Evolutionary conservation across 768 basidiomycete genomes (phyloP), one percentile per base, ranked within the genome.

Genomic region (Exidia glandulosa): DNA sequence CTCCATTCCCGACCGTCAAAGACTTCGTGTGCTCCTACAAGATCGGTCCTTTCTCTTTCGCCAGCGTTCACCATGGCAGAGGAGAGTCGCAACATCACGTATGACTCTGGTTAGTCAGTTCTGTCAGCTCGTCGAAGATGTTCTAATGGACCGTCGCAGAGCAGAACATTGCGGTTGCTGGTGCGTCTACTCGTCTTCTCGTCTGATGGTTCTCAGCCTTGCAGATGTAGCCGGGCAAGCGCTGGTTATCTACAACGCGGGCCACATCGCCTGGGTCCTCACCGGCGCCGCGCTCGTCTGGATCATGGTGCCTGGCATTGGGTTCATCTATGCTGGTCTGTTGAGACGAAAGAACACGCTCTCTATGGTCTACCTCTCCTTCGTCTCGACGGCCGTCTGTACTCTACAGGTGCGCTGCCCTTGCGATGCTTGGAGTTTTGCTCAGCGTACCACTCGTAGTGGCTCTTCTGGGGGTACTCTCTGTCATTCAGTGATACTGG

Each of bases 401-500:
- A 41, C 45, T 33, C 63, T 64, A 12, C 59, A 69, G 48, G 63
- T 69, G 19, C 59, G 74, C 31, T 66, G 71, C 58, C 68, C 66
- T 10, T 59, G 64, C 12, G n/a, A 23, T 60, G 62, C 29, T 56
- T 9, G 64, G 33, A 74, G 71, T 70, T 0, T 23, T 57, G 70
- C 0, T 10, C 60, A 65, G 9, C 72, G 69, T 0, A 27, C 70
- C 0, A 64, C 63, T 64, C 89, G 70, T 86, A 88, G 66, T 90
- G 88, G 88, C 90, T 80, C 69, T 77, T 85, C 72, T 86, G 85
- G 84, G 86, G 86, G 70, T 94, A 93, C 74, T 87, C 81, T 1
- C 77, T 52, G 66, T 70, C 90, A 1, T 94, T 94, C 73, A 90
- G 89, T 2, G 77, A 84, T 2, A 78, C 86, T 2, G 84, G 85